Percentiles rank a stretch among this genome's conserved stretches.
Evolutionary conservation across 2,329 filamentous ascomycete genomes (phyloP).

Genomic region (Cordyceps tenuipes): DNA sequence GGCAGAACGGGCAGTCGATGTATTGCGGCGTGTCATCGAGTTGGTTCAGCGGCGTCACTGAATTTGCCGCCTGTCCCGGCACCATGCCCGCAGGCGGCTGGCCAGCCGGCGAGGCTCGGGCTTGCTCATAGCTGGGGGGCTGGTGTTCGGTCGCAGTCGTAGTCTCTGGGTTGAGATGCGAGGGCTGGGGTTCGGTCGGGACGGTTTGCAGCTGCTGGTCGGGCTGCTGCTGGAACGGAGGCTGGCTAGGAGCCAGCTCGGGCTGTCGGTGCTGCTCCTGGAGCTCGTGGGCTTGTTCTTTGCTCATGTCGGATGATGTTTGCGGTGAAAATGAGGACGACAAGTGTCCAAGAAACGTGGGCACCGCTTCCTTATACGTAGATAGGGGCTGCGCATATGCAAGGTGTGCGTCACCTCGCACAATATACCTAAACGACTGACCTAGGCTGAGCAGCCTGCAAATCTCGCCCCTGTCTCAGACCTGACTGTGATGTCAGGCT

Average conservation of each 20-base stretch:
- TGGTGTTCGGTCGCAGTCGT: background rate
- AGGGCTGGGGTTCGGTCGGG: background rate
- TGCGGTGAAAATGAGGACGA: background rate
- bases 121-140: conserved; percentile 1
- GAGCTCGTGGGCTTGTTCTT: conserved; percentile 4
- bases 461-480: background rate
- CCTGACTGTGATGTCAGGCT: background rate
- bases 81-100: background rate
- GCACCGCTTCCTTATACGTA: background rate
- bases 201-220: background rate
- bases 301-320: background rate
- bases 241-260: background rate
- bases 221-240: background rate
- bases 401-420: background rate
- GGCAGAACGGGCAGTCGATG: conserved; percentile 25
- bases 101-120: background rate
- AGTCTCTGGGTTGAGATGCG: background rate
- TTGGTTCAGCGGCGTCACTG: conserved; percentile 16
- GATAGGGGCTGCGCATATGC: background rate
- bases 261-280: background rate
- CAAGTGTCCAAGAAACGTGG: background rate
- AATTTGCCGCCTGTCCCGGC: background rate
- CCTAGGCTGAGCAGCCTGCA: background rate
- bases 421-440: background rate
- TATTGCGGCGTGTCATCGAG: conserved; percentile 18